Conservation (phyloP, 345 rosid species). For the Chamaenerion angustifolium region DNA sequence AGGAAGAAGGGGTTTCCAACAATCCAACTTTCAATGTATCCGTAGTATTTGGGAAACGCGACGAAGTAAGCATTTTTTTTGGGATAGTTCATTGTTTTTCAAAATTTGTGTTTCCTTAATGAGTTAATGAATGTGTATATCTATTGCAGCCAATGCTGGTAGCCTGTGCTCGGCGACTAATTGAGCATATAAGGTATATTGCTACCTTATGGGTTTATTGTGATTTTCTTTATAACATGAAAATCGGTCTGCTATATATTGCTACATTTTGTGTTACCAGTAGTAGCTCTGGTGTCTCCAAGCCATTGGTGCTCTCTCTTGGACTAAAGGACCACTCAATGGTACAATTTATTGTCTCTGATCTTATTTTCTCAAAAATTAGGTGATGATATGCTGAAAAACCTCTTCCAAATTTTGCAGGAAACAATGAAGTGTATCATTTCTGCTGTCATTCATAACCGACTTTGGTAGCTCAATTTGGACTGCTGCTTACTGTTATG, state of each 20-base stretch:
- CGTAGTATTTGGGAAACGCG: conserved; percentile 81
- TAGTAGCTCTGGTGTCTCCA: conserved; percentile 32
- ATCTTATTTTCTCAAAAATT: neutral
- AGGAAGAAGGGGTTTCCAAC: conserved; percentile 70
- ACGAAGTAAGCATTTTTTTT: conserved; percentile 38
- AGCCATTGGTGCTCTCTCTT: conserved; percentile 65
- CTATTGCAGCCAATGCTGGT: conserved; percentile 53
- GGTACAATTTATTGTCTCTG: conserved; percentile 22
- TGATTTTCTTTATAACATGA: too few species aligned
- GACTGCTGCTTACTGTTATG: too few species aligned
- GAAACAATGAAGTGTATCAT: conserved; percentile 68
- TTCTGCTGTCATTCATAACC: conserved; percentile 53
- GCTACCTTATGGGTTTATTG: neutral
- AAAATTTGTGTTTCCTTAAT: conserved; percentile 6
- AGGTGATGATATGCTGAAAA: neutral
- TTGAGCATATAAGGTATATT: conserved; percentile 68
- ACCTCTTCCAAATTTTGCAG: conserved; percentile 18
- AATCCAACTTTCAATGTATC: conserved; percentile 72
- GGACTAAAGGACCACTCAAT: conserved; percentile 80
- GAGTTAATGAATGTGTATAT: neutral
- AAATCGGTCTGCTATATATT: too few species aligned
- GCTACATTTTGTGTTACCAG: conserved; percentile 17
- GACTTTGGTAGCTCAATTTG: conserved; percentile 34
- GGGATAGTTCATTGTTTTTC: neutral
- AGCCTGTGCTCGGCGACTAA: conserved; percentile 73